Base-by-base conservation (phyloP, 139 green algal species). In the Gonium pectorale region DNA sequence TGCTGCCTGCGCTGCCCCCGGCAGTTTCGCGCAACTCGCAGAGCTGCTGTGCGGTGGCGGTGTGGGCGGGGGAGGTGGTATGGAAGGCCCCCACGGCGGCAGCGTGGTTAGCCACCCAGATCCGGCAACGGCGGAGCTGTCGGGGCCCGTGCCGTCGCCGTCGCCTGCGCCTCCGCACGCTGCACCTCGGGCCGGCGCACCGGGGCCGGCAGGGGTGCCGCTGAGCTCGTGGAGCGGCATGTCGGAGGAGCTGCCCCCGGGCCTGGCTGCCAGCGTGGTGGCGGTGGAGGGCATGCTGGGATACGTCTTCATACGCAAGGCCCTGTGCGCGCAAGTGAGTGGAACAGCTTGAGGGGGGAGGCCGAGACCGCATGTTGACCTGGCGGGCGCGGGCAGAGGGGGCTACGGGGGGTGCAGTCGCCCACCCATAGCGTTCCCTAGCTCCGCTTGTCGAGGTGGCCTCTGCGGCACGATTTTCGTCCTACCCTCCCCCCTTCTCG, bases 301-400 rank as follows among this genome's bases (percentile, higher is more conserved):
- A 8, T 60, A 81, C 73, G 4, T 21, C 26, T 81, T 81, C 73
- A 46, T 5, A 6, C 27, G 56, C 38, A 54, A 54, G 54, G 15
- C 5, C 54, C 52, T 81, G 54, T 81, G 73, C 73, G 54, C 13
- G n/a, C 73, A 80, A 51, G 69, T 78, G 69, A 19, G 69, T 44
- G 56, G 56, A 17, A 56, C 13, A 17, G 17, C 13, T 13, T 56
- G 49, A 26, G 49, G 49, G 49, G 49, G 13, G 49, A 17, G 13
- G 49, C n/a, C n/a, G n/a, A n/a, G n/a, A n/a, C n/a, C n/a, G 49
- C 13, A 17, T 56, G 49, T 26, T 13, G 49, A 17, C 13, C 13
- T 13, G 49, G 49, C 13, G 13, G 49, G 49, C 17, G 49, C 17
- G 49, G 49, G 49, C 13, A 56, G 49, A 56, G 17, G 49, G 17